Evolutionary conservation across 1,284 basidiomycete species (phyloP).

Genomic region (Ganoderma meredithae): DNA sequence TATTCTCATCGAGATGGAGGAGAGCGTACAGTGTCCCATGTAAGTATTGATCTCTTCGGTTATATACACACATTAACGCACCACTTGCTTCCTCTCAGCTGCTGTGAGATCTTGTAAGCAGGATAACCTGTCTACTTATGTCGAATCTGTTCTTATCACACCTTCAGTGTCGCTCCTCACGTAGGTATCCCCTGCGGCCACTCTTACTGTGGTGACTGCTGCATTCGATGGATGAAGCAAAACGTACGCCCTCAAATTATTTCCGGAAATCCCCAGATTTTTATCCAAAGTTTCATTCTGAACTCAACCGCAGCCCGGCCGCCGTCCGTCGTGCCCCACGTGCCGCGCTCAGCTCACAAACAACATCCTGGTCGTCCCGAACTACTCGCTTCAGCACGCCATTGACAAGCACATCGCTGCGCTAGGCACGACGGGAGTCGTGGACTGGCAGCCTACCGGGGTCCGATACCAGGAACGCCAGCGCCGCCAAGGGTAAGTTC

Average conservation of each 20-base stretch:
- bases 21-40: constrained; percentile 45
- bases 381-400: constrained; percentile 40
- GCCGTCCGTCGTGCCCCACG: constrained; percentile 40
- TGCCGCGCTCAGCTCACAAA: constrained; percentile 38
- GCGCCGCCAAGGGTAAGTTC: constrained; percentile 1
- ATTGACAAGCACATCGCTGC: constrained; percentile 41
- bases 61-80: neutral
- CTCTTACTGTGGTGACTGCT: constrained; percentile 44
- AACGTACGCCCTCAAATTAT: constrained; percentile 30
- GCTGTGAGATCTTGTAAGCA: constrained; percentile 43
- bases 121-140: neutral
- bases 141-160: neutral
- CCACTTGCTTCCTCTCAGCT: constrained; percentile 32
- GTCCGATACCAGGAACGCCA: constrained; percentile 21
- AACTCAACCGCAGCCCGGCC: constrained; percentile 1
- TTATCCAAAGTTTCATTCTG: neutral
- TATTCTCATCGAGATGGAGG: constrained; percentile 39
- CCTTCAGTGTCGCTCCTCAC: constrained; percentile 39
- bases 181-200: constrained; percentile 45
- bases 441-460: constrained; percentile 40
- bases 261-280: neutral
- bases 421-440: constrained; percentile 35
- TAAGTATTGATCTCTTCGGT: constrained; percentile 29
- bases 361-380: constrained; percentile 40
- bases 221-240: constrained; percentile 39